Base-by-base conservation (phyloP, 208 protist species). In the Endotrypanum monterogeii region DNA sequence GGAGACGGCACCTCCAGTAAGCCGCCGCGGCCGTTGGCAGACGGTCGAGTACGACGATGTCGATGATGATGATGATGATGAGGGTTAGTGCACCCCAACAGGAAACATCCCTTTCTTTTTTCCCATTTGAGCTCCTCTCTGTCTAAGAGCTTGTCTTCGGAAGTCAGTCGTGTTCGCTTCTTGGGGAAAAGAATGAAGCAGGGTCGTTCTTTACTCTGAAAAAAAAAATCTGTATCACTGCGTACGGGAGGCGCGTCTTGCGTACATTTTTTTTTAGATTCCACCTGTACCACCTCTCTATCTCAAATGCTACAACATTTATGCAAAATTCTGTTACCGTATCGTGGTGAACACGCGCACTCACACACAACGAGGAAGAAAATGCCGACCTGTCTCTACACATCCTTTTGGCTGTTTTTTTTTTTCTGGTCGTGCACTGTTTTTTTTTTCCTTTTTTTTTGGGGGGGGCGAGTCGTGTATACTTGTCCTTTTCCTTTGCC, bases 11-110 rank as follows among this genome's bases (percentile, higher is more conserved):
- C 57, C 84, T 32, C 80, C 76, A 30, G 63, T 46, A 4, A 62
- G 74, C 35, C 84, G 89, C 18, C 51, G 67, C 32, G 82, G 76
- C 50, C 82, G 92, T 18, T 94, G 89, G 92, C 84, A 88, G 67
- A 86, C 93, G 54, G 77, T 96, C 44, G 89, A 96, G 80, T 96
- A 96, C 76, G 83, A 88, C 23, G 87, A 88, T 11, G 88, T 83
- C 1, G 76, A 78, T 12, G n/a, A n/a, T n/a, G 87, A 88, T 11
- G 82, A 78, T 28, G 80, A 84, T 11, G 78, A 82, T 2, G 68
- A 73, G 16, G 55, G 7, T 28, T 58, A 32, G 25, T 20, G 39
- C 50, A 8, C 18, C 32, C 3, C 14, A 20, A 32, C 1, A 28
- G 5, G 46, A 11, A 25, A 18, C 3, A 46, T 37, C 6, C 11